These are phyloP conservation scores for Blastocystis sp. DNA, from an alignment of 352 stramenopile genomes.

Conservation along the genomic window DNA sequence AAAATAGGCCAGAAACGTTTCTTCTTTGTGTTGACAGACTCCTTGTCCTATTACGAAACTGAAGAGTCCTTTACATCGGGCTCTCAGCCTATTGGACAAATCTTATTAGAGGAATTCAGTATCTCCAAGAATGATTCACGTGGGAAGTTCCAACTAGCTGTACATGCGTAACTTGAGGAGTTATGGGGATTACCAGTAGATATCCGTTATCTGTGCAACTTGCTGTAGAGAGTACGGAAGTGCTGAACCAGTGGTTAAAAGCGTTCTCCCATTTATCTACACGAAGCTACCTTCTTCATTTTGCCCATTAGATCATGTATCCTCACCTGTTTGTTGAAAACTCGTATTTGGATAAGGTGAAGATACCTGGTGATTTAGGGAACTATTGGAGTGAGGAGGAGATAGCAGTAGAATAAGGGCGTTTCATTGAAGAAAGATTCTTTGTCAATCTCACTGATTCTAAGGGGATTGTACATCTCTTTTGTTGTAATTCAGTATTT, in stretches of 20 bases:
- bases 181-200: background rate
- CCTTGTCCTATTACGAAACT: conserved; percentile 52
- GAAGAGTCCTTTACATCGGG: conserved; percentile 25
- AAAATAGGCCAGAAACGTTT: conserved; percentile 25
- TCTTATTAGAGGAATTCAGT: conserved; percentile 8
- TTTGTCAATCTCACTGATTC: background rate
- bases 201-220: conserved; percentile 41
- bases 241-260: background rate
- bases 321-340: background rate
- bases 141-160: background rate
- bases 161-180: background rate
- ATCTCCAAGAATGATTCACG: conserved; percentile 7
- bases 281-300: background rate
- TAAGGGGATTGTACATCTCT: too few relatives aligned
- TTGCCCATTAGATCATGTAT: background rate
- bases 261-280: background rate
- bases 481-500: too few relatives aligned
- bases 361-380: too few relatives aligned
- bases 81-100: background rate
- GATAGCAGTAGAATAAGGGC: background rate
- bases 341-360: background rate
- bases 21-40: conserved; percentile 49
- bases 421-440: conserved; percentile 42
- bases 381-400: too few relatives aligned
- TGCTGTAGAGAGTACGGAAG: background rate